Conservation (phyloP, 768 basidiomycete genomes). For the Lactifluus piperatus region DNA sequence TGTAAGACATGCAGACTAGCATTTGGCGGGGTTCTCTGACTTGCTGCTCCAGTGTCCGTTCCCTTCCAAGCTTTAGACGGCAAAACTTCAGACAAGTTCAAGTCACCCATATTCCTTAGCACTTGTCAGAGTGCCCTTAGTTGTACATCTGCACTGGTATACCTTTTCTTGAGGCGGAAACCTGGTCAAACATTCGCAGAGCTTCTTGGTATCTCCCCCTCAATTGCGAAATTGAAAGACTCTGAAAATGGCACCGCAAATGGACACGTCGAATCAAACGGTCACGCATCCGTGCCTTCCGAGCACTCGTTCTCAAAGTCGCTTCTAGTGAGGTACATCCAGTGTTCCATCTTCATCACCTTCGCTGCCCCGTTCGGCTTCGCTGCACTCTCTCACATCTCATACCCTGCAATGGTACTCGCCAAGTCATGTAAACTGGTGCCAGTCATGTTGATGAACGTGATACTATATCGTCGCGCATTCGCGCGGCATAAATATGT, state of each 20-base stretch:
- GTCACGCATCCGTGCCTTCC: conserved; percentile 27
- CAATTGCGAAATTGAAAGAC: conserved; percentile 21
- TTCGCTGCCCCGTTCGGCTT: conserved; percentile 94
- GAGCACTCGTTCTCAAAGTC: conserved; percentile 28
- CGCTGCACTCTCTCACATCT: conserved; percentile 89
- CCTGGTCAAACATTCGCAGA: conserved; percentile 43
- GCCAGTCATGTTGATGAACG: conserved; percentile 97
- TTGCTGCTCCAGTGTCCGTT: conserved; percentile 55
- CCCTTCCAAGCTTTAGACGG: conserved; percentile 70
- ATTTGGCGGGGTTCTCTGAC: neutral
- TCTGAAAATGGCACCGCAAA: conserved; percentile 33
- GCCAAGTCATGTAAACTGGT: conserved; percentile 99
- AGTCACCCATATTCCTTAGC: conserved; percentile 77
- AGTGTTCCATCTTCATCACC: conserved; percentile 83
- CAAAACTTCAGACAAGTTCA: conserved; percentile 60
- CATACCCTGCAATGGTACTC: conserved; percentile 97
- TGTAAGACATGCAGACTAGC: conserved; percentile 37
- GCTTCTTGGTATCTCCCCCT: conserved; percentile 50
- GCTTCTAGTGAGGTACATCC: conserved; percentile 68
- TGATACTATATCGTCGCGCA: conserved; percentile 84
- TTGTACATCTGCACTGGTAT: conserved; percentile 66
- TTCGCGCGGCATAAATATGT: conserved; percentile 94
- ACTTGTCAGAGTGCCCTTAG: conserved; percentile 78
- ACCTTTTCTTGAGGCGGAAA: conserved; percentile 58
- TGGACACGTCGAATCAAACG: conserved; percentile 23